These are phyloP conservation scores for Colletotrichum sp. DNA, from an alignment of 2,329 filamentous ascomycete genomes.

Conservation along the genomic window DNA sequence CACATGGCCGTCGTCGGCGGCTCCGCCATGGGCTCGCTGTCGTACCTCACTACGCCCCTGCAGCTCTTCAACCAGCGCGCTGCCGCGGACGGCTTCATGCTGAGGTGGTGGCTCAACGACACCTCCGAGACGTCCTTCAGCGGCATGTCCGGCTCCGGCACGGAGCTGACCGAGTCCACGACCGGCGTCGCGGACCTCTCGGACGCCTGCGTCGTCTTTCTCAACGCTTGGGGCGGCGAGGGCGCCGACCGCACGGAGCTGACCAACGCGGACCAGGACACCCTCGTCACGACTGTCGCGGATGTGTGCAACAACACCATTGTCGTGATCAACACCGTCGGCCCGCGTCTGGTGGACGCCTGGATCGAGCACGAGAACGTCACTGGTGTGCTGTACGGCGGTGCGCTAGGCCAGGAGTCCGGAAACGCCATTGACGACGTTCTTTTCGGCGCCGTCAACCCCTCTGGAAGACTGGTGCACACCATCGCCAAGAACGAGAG, in stretches of 20 bases:
- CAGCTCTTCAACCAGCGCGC: conserved; percentile 66
- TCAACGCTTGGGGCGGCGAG: not conserved
- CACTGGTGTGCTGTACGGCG: conserved; percentile 59
- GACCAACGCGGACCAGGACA: not conserved
- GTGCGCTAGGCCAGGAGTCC: conserved; percentile 50
- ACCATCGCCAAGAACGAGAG: conserved; percentile 67
- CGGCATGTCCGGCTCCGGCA: conserved; percentile 61
- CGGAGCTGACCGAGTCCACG: conserved; percentile 24
- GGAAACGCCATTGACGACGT: conserved; percentile 47
- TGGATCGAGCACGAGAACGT: conserved; percentile 59
- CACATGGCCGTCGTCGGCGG: conserved; percentile 44
- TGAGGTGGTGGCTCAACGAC: conserved; percentile 65
- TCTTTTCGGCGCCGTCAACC: conserved; percentile 64
- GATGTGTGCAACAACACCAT: conserved; percentile 64
- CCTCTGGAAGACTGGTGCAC: conserved; percentile 56
- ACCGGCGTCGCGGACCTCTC: conserved; percentile 49
- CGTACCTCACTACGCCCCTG: conserved; percentile 55
- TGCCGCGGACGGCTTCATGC: conserved; percentile 71
- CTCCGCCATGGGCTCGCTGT: conserved; percentile 39
- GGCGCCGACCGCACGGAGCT: not conserved
- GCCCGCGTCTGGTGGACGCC: conserved; percentile 48
- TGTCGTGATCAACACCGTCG: conserved; percentile 69
- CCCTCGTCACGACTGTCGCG: conserved; percentile 34
- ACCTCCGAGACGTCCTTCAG: conserved; percentile 55
- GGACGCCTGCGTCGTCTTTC: conserved; percentile 71